Evolutionary conservation across 2,329 filamentous ascomycete genomes (phyloP).

Genomic region (Plenodomus tracheiphilus): DNA sequence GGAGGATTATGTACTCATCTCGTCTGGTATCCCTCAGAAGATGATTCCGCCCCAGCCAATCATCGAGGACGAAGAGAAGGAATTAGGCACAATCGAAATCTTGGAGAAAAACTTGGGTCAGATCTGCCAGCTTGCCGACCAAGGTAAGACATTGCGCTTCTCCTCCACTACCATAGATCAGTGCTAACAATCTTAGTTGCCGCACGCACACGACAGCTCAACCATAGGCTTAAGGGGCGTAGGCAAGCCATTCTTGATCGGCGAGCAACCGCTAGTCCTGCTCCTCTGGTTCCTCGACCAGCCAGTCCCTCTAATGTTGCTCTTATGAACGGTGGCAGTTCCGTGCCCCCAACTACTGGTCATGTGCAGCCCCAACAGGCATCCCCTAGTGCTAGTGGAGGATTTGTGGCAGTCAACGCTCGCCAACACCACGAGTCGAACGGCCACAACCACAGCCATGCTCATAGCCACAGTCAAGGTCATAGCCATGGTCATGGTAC

Average conservation of each 20-base stretch:
- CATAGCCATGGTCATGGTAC: constrained; percentile 50
- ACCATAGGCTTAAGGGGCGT: constrained; percentile 76
- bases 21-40: constrained; percentile 79
- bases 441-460: constrained; percentile 1
- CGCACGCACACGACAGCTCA: constrained; percentile 74
- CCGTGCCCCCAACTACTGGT: constrained; percentile 13
- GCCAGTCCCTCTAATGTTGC: constrained; percentile 48
- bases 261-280: constrained; percentile 55
- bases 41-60: constrained; percentile 80
- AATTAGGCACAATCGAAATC: constrained; percentile 81
- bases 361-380: constrained; percentile 26
- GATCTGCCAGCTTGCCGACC: constrained; percentile 80
- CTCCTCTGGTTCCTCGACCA: constrained; percentile 35
- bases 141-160: constrained; percentile 53
- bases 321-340: constrained; percentile 45
- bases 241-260: constrained; percentile 72
- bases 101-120: constrained; percentile 76
- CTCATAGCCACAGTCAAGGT: too few relatives aligned
- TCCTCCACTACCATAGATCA: background rate
- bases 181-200: constrained; percentile 55
- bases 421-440: constrained; percentile 47
- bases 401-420: constrained; percentile 64
- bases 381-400: constrained; percentile 47
- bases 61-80: constrained; percentile 83
- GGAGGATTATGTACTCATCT: constrained; percentile 84